Evolutionary conservation across 176 grass and related monocot species (phyloP).

Genomic region (Aegilops tauschii): DNA sequence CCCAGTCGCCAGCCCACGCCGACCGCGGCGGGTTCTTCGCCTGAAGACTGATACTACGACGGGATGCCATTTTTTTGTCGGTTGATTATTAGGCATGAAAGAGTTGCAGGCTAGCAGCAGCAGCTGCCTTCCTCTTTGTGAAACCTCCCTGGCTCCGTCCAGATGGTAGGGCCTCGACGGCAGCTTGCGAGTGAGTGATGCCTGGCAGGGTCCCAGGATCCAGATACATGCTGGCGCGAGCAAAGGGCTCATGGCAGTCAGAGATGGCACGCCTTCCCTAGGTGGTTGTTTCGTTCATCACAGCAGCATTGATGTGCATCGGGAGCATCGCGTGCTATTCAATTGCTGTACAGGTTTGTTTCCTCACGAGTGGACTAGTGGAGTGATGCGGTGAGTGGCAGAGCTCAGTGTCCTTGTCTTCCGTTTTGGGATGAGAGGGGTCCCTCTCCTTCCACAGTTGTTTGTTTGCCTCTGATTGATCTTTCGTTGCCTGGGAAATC

Average conservation of each 20-base stretch:
- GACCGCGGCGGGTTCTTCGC: constrained; percentile 34
- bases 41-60: constrained; percentile 17
- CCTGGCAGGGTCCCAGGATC: not conserved
- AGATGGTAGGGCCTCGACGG: no score
- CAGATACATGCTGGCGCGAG: not conserved
- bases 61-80: not conserved
- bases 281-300: not conserved
- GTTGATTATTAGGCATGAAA: not conserved
- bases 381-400: not conserved
- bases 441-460: not conserved
- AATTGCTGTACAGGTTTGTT: not conserved
- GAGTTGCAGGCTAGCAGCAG: not conserved
- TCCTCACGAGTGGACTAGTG: not conserved
- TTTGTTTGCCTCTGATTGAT: not conserved
- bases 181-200: not conserved
- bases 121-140: not conserved
- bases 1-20: constrained; percentile 34
- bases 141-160: not conserved
- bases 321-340: not conserved
- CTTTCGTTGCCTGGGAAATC: not conserved
- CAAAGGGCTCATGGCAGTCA: not conserved
- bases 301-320: constrained; percentile 18
- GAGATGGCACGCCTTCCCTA: constrained; percentile 1
- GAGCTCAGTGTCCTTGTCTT: not conserved
- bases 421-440: not conserved